phyloP scores from a whole-genome alignment of 768 basidiomycete genomes.

The Gloeopeniophorella convolvens region DNA sequence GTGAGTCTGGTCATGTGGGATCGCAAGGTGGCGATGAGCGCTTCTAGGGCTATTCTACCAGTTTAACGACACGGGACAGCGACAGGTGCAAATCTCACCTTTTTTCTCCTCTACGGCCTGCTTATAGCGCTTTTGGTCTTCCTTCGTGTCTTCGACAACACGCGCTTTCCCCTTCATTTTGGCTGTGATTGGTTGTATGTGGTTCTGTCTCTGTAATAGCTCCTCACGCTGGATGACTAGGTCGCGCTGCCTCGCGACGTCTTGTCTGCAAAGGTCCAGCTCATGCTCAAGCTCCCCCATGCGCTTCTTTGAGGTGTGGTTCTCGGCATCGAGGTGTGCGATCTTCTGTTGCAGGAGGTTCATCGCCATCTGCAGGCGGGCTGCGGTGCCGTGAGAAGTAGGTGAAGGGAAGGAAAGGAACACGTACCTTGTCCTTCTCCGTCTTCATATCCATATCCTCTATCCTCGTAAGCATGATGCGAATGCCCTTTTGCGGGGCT shows the following conservation, averaged over 20 bases:
- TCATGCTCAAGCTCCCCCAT: conserved; percentile 87
- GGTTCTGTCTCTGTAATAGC: conserved; percentile 28
- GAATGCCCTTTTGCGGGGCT: conserved; percentile 57
- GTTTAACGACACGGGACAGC: neutral
- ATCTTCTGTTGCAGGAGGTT: conserved; percentile 62
- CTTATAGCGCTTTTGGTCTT: conserved; percentile 44
- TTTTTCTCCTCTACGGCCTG: conserved; percentile 87
- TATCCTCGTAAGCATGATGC: conserved; percentile 41
- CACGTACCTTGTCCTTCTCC: conserved; percentile 59
- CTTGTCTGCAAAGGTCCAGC: conserved; percentile 76
- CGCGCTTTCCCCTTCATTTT: conserved; percentile 36
- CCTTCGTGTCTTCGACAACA: conserved; percentile 7
- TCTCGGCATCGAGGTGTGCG: conserved; percentile 71
- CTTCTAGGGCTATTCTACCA: conserved; percentile 59
- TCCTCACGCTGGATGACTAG: conserved; percentile 54
- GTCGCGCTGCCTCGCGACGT: conserved; percentile 65
- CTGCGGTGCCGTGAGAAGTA: conserved; percentile 29
- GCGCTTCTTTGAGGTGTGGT: conserved; percentile 69
- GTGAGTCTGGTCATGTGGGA: conserved; percentile 74
- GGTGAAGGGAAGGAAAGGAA: neutral
- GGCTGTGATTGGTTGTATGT: conserved; percentile 21
- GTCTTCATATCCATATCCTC: conserved; percentile 34
- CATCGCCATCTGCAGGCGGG: conserved; percentile 55
- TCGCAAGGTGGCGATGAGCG: conserved; percentile 66
- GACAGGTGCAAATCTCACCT: conserved; percentile 39